A percentile compares a stretch with the other conserved stretches of the same genome.
Evolutionary conservation across 352 stramenopile species (phyloP).

Genomic region (Phytopythium mirpurense): DNA sequence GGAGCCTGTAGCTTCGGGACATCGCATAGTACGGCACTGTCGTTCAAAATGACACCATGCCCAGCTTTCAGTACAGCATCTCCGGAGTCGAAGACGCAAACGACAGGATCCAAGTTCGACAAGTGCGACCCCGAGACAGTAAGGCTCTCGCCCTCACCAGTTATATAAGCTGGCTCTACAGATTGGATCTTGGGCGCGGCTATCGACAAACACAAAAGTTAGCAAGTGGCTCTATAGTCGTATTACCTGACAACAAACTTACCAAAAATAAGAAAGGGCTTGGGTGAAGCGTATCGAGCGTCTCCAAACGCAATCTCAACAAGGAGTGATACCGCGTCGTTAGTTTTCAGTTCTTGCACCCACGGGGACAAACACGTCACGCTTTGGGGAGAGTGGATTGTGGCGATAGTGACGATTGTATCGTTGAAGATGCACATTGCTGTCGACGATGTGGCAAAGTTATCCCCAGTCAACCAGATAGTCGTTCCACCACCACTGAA

Average conservation of each 20-base stretch:
- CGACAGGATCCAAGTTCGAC: conserved; percentile 21
- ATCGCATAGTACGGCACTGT: conserved; percentile 19
- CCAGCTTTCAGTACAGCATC: not conserved
- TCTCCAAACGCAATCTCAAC: conserved; percentile 26
- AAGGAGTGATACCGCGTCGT: conserved; percentile 7
- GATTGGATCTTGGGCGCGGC: conserved; percentile 13
- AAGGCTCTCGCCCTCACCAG: conserved; percentile 10
- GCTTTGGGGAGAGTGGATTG: conserved; percentile 17
- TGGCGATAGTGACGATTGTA: conserved; percentile 18
- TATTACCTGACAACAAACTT: conserved; percentile 2
- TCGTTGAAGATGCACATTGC: conserved; percentile 40
- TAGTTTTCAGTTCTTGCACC: conserved; percentile 2
- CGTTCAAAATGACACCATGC: conserved; percentile 16
- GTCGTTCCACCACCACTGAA: conserved; percentile 13
- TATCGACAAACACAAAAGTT: conserved; percentile 8
- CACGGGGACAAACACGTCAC: conserved; percentile 27
- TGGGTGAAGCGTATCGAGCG: conserved; percentile 13
- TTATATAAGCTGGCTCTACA: conserved; percentile 22
- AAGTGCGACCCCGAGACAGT: conserved; percentile 4
- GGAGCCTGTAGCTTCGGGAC: conserved; percentile 19
- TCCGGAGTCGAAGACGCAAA: conserved; percentile 25
- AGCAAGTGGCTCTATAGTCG: too few relatives aligned
- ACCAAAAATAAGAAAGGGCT: conserved; percentile 22
- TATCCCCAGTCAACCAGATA: conserved; percentile 22
- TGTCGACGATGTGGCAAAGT: conserved; percentile 25